These are phyloP conservation scores for Vitis rotundifolia DNA, from an alignment of 164 flowering plant species.

Conservation along the genomic window DNA sequence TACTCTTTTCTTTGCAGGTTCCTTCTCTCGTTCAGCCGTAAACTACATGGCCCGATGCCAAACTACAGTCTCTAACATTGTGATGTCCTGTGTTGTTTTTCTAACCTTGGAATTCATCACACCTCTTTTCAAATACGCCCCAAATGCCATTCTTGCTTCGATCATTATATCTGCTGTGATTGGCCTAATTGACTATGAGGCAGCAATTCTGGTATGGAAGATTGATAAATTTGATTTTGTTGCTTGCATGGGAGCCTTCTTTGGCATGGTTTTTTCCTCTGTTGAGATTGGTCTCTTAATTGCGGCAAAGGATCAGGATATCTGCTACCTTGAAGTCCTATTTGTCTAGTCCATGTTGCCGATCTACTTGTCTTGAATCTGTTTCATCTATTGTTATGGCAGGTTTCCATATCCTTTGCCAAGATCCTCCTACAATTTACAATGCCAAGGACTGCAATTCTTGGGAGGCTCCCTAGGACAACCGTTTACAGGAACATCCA, in stretches of 20 bases:
- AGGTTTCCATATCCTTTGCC: conserved; percentile 78
- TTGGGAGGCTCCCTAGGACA: conserved; percentile 70
- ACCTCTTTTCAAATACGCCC: conserved; percentile 88
- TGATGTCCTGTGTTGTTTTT: conserved; percentile 77
- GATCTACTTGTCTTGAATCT: neutral
- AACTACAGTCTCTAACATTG: conserved; percentile 86
- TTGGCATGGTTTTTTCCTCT: conserved; percentile 75
- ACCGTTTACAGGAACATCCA: conserved; percentile 62
- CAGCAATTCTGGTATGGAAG: conserved; percentile 75
- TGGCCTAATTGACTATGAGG: conserved; percentile 66
- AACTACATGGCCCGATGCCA: conserved; percentile 93
- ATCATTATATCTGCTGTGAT: conserved; percentile 85
- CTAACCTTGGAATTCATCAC: conserved; percentile 75
- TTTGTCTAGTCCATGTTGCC: neutral
- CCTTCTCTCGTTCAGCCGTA: conserved; percentile 93
- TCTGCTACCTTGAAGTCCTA: neutral
- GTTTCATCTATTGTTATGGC: conserved; percentile 1
- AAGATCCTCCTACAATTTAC: conserved; percentile 84
- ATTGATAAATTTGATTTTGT: conserved; percentile 86
- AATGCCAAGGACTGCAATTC: conserved; percentile 71
- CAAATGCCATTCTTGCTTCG: conserved; percentile 87
- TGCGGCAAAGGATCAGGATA: conserved; percentile 48
- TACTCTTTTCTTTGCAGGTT: conserved; percentile 49
- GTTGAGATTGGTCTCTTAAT: conserved; percentile 90
- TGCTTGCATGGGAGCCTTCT: conserved; percentile 92